Conservation (phyloP, 2,329 filamentous ascomycete species). For the Monosporascus sp. region DNA sequence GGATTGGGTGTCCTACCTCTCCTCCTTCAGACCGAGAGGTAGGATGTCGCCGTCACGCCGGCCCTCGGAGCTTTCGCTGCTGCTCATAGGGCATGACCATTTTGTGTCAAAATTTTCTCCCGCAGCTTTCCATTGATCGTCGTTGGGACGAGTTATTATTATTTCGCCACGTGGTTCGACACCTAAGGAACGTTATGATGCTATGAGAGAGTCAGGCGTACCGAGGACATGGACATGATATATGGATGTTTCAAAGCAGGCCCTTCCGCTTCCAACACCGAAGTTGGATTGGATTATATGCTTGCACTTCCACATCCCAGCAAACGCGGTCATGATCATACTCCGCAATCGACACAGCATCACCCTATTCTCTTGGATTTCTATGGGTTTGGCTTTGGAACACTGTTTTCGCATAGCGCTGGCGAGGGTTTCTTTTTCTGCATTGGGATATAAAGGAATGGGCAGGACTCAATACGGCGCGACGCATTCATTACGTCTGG, state of each 20-base stretch:
- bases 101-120: constrained; percentile 35
- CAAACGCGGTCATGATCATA: constrained; percentile 4
- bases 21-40: constrained; percentile 37
- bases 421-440: neutral
- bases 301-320: constrained; percentile 5
- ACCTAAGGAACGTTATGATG: constrained; percentile 13
- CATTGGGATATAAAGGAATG: neutral
- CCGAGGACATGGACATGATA: constrained; percentile 20
- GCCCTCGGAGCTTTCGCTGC: constrained; percentile 44
- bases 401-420: constrained; percentile 2
- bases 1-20: constrained; percentile 45
- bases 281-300: no score
- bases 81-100: constrained; percentile 42
- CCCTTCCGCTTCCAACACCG: constrained; percentile 2
- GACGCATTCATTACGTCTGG: neutral
- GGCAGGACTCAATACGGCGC: neutral
- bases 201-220: constrained; percentile 17
- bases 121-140: constrained; percentile 14
- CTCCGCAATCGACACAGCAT: constrained; percentile 2
- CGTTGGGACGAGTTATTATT: constrained; percentile 1
- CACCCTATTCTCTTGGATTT: neutral
- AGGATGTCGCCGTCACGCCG: constrained; percentile 27
- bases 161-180: constrained; percentile 8
- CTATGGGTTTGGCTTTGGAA: neutral
- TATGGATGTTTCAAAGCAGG: constrained; percentile 4